These are phyloP conservation scores for Trichoderma citrinoviride DNA, from an alignment of 2,329 filamentous ascomycete genomes.

Conservation along the genomic window DNA sequence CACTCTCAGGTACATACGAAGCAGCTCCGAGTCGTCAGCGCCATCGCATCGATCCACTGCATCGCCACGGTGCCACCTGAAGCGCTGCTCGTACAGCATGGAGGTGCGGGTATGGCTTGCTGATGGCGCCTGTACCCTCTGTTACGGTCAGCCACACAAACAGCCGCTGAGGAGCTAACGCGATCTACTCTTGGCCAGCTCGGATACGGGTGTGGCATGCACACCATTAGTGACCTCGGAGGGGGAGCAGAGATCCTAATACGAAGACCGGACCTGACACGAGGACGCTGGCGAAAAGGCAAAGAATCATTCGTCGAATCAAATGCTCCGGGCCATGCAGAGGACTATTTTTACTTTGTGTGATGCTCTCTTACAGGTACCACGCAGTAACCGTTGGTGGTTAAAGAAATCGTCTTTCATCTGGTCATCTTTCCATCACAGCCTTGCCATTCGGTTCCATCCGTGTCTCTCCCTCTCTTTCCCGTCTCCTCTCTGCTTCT, in stretches of 20 bases:
- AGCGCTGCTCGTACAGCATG: conserved; percentile 12
- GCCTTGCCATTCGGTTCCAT: too few species aligned
- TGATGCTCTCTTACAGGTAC: too few species aligned
- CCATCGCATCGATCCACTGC: not conserved
- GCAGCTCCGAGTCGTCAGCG: not conserved
- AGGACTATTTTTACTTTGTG: too few species aligned
- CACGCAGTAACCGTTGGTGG: too few species aligned
- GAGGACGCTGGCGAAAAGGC: conserved; percentile 6
- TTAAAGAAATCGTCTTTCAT: too few species aligned
- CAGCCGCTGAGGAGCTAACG: not conserved
- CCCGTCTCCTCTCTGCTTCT: too few species aligned
- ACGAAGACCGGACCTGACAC: conserved; percentile 1
- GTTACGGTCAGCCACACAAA: not conserved
- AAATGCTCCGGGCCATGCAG: not conserved
- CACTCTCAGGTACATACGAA: too few species aligned
- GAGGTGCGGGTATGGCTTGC: not conserved
- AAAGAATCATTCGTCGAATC: conserved; percentile 8
- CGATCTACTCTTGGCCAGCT: not conserved
- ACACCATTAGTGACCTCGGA: conserved; percentile 7
- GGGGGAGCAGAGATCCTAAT: not conserved
- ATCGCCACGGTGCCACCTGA: conserved; percentile 14
- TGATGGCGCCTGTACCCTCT: not conserved
- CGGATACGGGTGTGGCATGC: conserved; percentile 7
- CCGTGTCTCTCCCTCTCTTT: too few species aligned
- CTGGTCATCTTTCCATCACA: too few species aligned